These are phyloP conservation scores for Candida neerlandica DNA, from an alignment of 1,139 yeast species.

Conservation along the genomic window DNA sequence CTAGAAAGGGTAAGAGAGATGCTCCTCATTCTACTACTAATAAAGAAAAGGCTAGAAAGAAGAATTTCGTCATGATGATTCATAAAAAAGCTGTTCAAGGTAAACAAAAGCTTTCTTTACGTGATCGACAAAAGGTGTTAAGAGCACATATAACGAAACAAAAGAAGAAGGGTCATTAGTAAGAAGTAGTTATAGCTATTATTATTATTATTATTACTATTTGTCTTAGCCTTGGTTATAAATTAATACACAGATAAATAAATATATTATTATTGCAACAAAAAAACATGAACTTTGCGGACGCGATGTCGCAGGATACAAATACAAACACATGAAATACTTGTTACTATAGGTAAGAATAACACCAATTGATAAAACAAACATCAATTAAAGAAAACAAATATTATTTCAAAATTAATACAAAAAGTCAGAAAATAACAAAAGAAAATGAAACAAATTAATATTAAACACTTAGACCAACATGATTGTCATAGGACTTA, in stretches of 20 bases:
- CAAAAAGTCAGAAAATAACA: slow-evolving; percentile 3
- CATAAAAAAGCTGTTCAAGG: slow-evolving; percentile 95
- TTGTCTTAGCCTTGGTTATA: no score
- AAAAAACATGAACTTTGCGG: background rate
- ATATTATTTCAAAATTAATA: slow-evolving; percentile 4
- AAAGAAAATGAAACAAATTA: background rate
- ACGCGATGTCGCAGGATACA: background rate
- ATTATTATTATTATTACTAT: background rate
- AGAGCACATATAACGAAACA: slow-evolving; percentile 86
- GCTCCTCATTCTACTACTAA: slow-evolving; percentile 87
- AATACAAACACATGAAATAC: background rate
- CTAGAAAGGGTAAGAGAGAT: slow-evolving; percentile 82
- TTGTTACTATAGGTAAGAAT: background rate
- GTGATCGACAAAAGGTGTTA: slow-evolving; percentile 86
- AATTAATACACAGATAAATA: slow-evolving; percentile 4
- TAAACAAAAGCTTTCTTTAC: slow-evolving; percentile 82
- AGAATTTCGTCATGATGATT: slow-evolving; percentile 98
- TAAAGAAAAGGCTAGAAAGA: slow-evolving; percentile 94
- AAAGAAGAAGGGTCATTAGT: slow-evolving; percentile 74
- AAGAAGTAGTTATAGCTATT: background rate
- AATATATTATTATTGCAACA: background rate
- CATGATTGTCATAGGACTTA: background rate
- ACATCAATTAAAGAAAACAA: background rate
- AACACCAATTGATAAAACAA: slow-evolving; percentile 3
- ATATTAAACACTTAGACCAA: background rate